Evolutionary conservation across 768 basidiomycete species (phyloP), one percentile per base, ranked within the genome.

Genomic region (Boletus speciosus): DNA sequence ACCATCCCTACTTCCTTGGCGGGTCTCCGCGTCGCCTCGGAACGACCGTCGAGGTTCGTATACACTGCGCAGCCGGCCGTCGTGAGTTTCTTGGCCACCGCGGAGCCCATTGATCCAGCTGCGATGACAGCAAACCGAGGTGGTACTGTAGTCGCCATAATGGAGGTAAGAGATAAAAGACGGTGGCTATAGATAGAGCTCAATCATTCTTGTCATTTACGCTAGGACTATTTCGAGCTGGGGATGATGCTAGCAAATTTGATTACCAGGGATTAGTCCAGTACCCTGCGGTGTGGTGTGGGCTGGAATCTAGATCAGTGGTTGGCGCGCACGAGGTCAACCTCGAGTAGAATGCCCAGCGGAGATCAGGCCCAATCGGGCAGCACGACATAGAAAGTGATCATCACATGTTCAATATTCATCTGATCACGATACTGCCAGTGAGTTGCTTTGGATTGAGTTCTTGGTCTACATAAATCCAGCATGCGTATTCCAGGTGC

Each of bases 41-140:
- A 84, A 39, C 83, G 78, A 32, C 77, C 78, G 27, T 78, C 74
- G 40, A 85, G 69, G 57, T 76, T 76, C 11, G 83, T 84, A 55
- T 83, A 75, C 23, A 83, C 81, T 6, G 73, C 77, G 61, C 76
- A 77, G 27, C 82, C 79, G n/a, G 74, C 70, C 21, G 68, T 60
- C 2, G 73, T 72, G 35, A 85, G 71, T 27, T 73, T 75, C 32
- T 66, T 73, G 16, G 75, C 83, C 31, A 86, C 77, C 19, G 74
- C 83, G 6, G 81, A 70, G 27, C 82, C 83, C 85, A 84, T 86
- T 3, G 74, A 76, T 16, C 83, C 83, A 9, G 81, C 76, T 34
- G 81, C 76, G 54, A 85, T 68, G 21, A 84, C 69, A 31, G 77
- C 78, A 50, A 84, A 67, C 32, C 62, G 69, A 55, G 65, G 65